These are phyloP conservation scores for Naegleria fowleri DNA, from an alignment of 208 protist genomes.

Conservation along the genomic window DNA sequence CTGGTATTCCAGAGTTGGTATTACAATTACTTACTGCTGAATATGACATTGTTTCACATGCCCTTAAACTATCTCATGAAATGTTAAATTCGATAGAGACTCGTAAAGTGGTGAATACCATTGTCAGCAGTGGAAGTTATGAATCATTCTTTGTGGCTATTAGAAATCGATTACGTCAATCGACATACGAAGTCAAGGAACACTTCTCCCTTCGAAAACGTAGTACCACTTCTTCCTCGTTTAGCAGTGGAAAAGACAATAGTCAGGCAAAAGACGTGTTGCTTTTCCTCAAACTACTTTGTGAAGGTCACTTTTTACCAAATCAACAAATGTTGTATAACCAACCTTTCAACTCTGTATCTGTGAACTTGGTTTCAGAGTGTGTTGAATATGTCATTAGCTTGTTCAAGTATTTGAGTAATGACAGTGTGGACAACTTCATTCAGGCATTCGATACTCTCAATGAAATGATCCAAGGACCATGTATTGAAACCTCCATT, in stretches of 20 bases:
- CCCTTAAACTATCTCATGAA: background rate
- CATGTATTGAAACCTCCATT: background rate
- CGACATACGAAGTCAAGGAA: background rate
- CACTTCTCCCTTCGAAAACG: background rate
- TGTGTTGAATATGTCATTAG: background rate
- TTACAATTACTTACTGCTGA: background rate
- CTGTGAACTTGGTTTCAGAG: constrained; percentile 56
- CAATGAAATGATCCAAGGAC: constrained; percentile 5
- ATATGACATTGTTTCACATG: background rate
- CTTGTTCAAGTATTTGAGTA: background rate
- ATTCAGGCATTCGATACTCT: background rate
- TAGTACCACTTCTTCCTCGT: background rate
- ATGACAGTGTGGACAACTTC: background rate
- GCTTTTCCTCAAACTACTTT: constrained; percentile 57
- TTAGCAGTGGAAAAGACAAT: background rate
- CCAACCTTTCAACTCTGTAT: constrained; percentile 58
- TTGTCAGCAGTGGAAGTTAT: background rate
- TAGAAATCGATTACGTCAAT: background rate
- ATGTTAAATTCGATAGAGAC: background rate
- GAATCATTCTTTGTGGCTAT: background rate
- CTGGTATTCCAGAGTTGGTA: background rate
- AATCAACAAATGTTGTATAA: constrained; percentile 57
- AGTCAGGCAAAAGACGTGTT: constrained; percentile 34
- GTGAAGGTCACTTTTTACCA: constrained; percentile 53
- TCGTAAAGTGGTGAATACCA: background rate